A percentile compares a stretch with the other conserved stretches of the same genome.
These are phyloP conservation scores for Phascolomyces articulosus DNA, from an alignment of 371 early-diverging fungal genomes.

Conservation along the genomic window DNA sequence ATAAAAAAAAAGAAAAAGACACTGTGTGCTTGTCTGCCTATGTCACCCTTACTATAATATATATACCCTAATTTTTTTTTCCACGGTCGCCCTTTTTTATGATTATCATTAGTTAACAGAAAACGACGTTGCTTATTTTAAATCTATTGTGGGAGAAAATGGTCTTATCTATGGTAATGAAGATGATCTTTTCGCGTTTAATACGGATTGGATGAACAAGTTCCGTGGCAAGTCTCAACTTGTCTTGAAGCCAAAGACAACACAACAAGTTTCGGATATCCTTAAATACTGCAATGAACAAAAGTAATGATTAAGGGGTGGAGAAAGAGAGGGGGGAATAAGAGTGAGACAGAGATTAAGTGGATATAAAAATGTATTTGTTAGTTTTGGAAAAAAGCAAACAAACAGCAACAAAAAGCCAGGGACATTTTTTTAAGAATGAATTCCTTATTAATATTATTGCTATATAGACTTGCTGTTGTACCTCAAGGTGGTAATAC, in stretches of 20 bases:
- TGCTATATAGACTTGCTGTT: conserved; percentile 70
- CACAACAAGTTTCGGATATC: conserved; percentile 84
- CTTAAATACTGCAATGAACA: conserved; percentile 88
- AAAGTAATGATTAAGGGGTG: conserved; percentile 31
- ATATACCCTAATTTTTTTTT: too few species aligned
- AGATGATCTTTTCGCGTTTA: conserved; percentile 68
- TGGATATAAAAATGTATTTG: background rate
- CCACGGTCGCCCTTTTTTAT: too few species aligned
- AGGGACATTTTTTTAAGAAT: background rate
- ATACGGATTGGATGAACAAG: conserved; percentile 93
- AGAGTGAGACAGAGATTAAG: background rate
- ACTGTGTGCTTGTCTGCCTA: background rate
- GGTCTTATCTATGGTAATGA: conserved; percentile 50
- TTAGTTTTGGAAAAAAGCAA: too few species aligned
- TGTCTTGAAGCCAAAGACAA: conserved; percentile 86
- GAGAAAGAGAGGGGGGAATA: conserved; percentile 9
- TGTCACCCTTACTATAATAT: background rate
- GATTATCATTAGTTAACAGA: conserved; percentile 17
- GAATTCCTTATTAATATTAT: background rate
- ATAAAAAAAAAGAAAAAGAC: background rate
- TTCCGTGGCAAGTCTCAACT: conserved; percentile 85
- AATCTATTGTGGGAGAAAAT: conserved; percentile 56
- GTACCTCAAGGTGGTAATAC: conserved; percentile 99
- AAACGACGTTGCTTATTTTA: conserved; percentile 63
- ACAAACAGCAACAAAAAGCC: too few species aligned